phyloP scores from a whole-genome alignment of 805 yeast species.

The Nakazawaea populi region DNA sequence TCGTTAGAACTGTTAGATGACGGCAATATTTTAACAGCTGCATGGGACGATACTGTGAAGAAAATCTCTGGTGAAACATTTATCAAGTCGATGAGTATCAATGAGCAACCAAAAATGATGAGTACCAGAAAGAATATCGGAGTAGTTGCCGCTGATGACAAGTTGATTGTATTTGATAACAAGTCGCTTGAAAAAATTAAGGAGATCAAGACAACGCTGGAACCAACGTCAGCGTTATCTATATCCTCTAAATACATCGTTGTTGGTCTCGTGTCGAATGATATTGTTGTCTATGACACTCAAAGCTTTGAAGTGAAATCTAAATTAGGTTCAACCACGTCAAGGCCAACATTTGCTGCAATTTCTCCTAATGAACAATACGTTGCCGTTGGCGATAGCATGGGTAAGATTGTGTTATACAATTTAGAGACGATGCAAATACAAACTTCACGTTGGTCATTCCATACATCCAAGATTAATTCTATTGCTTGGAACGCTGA shows the following conservation, averaged over 20 bases:
- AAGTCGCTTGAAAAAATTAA: conserved; percentile 22
- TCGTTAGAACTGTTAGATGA: conserved; percentile 31
- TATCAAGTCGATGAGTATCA: conserved; percentile 27
- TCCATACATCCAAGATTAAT: conserved; percentile 80
- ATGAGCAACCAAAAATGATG: conserved; percentile 42
- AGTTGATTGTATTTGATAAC: conserved; percentile 26
- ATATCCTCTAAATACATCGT: conserved; percentile 37
- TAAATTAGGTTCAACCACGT: conserved; percentile 42
- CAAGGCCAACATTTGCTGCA: conserved; percentile 56
- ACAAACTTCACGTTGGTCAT: conserved; percentile 89
- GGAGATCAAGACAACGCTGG: conserved; percentile 25
- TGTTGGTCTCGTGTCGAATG: conserved; percentile 39
- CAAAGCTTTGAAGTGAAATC: conserved; percentile 20
- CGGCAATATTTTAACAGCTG: conserved; percentile 43
- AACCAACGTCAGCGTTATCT: conserved; percentile 39
- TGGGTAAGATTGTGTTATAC: conserved; percentile 82
- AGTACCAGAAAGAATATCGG: conserved; percentile 28
- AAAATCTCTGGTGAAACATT: conserved; percentile 23
- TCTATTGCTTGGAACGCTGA: conserved; percentile 76
- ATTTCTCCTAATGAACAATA: conserved; percentile 65
- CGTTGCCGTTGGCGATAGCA: conserved; percentile 79
- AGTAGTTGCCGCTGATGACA: conserved; percentile 42
- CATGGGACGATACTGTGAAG: conserved; percentile 85
- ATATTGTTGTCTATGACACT: conserved; percentile 33
- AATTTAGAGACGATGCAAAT: conserved; percentile 46